A percentile compares a stretch with the other conserved stretches of the same genome.
Evolutionary conservation across 2,329 filamentous ascomycete genomes (phyloP).

Genomic region (Penicillium rolfsii): DNA sequence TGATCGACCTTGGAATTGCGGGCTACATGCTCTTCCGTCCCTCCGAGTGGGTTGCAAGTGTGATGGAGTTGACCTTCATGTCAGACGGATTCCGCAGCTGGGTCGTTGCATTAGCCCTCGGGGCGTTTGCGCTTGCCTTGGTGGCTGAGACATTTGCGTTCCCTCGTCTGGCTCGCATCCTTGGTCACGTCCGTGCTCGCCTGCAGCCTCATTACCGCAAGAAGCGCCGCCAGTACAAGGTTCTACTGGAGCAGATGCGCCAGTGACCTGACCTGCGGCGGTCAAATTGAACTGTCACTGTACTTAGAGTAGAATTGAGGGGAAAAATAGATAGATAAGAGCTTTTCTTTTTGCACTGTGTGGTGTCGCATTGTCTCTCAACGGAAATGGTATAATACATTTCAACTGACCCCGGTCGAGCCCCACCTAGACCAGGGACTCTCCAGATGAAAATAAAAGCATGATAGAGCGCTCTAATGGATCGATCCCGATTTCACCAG

Average conservation of each 20-base stretch:
- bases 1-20: constrained; percentile 67
- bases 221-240: constrained; percentile 84
- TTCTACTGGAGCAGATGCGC: constrained; percentile 70
- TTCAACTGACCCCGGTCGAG: constrained; percentile 17
- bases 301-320: constrained; percentile 17
- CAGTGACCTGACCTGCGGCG: constrained; percentile 17
- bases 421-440: constrained; percentile 6
- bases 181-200: constrained; percentile 65
- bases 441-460: constrained; percentile 13
- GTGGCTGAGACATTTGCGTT: constrained; percentile 72
- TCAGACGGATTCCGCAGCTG: constrained; percentile 72
- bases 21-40: constrained; percentile 81
- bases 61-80: constrained; percentile 88
- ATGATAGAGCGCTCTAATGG: neutral
- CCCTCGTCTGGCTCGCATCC: constrained; percentile 65
- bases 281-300: constrained; percentile 3
- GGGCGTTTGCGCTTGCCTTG: constrained; percentile 72
- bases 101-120: constrained; percentile 69
- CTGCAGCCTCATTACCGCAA: constrained; percentile 65
- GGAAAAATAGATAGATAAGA: constrained; percentile 17
- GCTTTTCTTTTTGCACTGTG: constrained; percentile 8
- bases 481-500: neutral
- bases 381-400: constrained; percentile 32
- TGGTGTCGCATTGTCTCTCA: constrained; percentile 16
- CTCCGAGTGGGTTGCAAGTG: constrained; percentile 65